A percentile compares a stretch with the other conserved stretches of the same genome.
phyloP scores from a whole-genome alignment of 495 filamentous ascomycete genomes.

The Aspergillus steynii region DNA sequence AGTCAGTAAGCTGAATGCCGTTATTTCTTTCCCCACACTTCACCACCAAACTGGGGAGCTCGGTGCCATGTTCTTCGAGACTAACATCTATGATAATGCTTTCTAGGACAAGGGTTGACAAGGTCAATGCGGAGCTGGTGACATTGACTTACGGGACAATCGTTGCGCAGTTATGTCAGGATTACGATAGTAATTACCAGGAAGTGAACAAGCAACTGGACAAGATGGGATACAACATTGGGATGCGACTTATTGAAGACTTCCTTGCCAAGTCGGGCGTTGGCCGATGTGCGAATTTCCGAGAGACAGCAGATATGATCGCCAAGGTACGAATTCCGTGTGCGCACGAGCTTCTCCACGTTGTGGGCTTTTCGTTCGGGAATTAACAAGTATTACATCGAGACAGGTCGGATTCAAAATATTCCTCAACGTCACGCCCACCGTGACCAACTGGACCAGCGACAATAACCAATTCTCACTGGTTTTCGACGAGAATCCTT shows the following conservation, averaged over 20 bases:
- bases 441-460: conserved; percentile 90
- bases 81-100: background rate
- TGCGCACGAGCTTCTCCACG: background rate
- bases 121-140: conserved; percentile 89
- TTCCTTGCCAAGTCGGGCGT: conserved; percentile 93
- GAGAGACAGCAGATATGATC: conserved; percentile 95
- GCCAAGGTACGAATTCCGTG: conserved; percentile 64
- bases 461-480: conserved; percentile 96
- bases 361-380: background rate
- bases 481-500: conserved; percentile 93
- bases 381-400: conserved; percentile 6
- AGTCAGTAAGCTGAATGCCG: conserved; percentile 63
- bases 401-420: conserved; percentile 94
- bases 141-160: conserved; percentile 98
- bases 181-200: conserved; percentile 88
- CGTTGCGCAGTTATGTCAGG: conserved; percentile 92
- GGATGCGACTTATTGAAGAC: conserved; percentile 93
- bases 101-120: conserved; percentile 62
- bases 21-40: background rate
- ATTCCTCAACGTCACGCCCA: conserved; percentile 96
- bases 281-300: conserved; percentile 86
- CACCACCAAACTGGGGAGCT: background rate
- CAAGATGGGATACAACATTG: conserved; percentile 99
- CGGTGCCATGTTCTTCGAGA: background rate
- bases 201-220: conserved; percentile 96